Percentiles rank a stretch among this genome's conserved stretches.
These are phyloP conservation scores for Nitzschia palea DNA, from an alignment of 108 stramenopile genomes.

Conservation along the genomic window DNA sequence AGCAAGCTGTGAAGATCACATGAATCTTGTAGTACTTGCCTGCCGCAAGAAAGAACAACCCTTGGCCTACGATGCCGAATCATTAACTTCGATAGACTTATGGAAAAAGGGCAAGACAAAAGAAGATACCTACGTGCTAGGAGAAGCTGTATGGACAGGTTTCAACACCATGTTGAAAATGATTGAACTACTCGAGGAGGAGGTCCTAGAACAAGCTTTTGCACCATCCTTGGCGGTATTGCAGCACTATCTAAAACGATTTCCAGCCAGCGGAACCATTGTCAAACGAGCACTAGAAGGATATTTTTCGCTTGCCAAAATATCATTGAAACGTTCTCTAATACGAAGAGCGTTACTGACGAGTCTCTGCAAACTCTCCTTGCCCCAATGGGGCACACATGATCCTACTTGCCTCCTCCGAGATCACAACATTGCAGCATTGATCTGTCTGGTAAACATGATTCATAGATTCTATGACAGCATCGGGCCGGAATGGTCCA, in stretches of 20 bases:
- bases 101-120: constrained; percentile 31
- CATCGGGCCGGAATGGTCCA: constrained; percentile 70
- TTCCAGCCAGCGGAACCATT: constrained; percentile 63
- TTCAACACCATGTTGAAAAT: constrained; percentile 38
- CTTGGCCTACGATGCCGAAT: constrained; percentile 41
- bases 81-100: constrained; percentile 16
- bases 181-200: constrained; percentile 26
- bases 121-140: constrained; percentile 34
- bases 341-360: constrained; percentile 69
- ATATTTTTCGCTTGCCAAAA: constrained; percentile 52
- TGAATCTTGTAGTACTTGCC: constrained; percentile 59
- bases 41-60: constrained; percentile 30
- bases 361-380: constrained; percentile 81
- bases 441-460: constrained; percentile 61
- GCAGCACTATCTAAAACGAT: constrained; percentile 85
- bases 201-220: constrained; percentile 57
- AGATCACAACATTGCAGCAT: constrained; percentile 65
- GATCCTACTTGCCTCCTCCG: constrained; percentile 44
- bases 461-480: constrained; percentile 60
- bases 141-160: constrained; percentile 46
- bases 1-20: constrained; percentile 72
- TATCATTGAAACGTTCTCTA: constrained; percentile 34
- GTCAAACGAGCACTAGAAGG: constrained; percentile 55
- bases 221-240: constrained; percentile 69
- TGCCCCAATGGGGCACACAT: constrained; percentile 85